Evolutionary conservation across 192 early-diverging fungal genomes (phyloP), one percentile per base, ranked within the genome.

Genomic region (Oehlia diaphana): DNA sequence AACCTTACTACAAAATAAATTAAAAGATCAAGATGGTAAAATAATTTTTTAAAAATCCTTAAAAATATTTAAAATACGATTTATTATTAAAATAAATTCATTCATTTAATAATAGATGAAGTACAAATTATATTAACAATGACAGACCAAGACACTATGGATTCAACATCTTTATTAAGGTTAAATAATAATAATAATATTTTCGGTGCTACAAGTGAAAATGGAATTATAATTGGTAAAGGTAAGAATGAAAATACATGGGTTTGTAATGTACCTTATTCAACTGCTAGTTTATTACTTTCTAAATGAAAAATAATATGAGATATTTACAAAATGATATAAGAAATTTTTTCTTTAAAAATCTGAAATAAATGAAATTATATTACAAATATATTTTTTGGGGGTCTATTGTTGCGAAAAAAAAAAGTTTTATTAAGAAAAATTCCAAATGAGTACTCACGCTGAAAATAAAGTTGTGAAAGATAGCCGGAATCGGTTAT

Each of bases 181-280:
- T 7, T 42, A 3, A 63, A 63, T 75, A 37, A 23, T 61, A 58
- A 39, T 33, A 74, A 67, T 12, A 67, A 70, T 53, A 50, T 83
- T 13, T 89, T 89, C 83, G 89, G 89, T 21, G 89, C 82, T 10
- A 82, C 81, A 4, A 89, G 89, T 76, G 89, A 90, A 68, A 88
- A 88, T 71, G 89, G 87, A 9, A 79, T 88, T 49, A 80, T 88
- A 81, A 75, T 90, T 37, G 89, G 89, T 19, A 67, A 63, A 44
- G 74, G 58, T 53, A 42, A 70, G 9, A 70, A 78, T 23, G 66
- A 72, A 28, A 72, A 63, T 2, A 81, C 84, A 3, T 85, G 84
- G 84, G 81, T 85, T 28, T 85, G 84, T 49, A 73, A 70, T 74
- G 78, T 85, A 49, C 65, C 81, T 9, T 74, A 85, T 44, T 74